Evolutionary conservation across 495 filamentous ascomycete species (phyloP), one percentile per base, ranked within the genome.

Genomic region (Astrocystis sublimbata): DNA sequence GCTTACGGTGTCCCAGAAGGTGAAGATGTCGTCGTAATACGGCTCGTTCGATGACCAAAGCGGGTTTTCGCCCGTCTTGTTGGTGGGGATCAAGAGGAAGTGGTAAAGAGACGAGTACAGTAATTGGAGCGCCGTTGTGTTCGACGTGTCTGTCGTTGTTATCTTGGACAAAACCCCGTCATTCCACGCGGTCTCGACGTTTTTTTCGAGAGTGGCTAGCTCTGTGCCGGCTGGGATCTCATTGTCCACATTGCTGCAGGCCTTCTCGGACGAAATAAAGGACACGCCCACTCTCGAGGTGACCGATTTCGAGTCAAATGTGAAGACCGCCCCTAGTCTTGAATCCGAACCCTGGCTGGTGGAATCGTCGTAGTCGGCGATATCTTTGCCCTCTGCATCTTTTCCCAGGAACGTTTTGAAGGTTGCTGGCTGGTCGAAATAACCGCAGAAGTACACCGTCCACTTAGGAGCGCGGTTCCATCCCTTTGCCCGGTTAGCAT

Each of bases 51-150:
- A 89, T 6, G 64, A 68, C 87, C 89, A 91, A 6, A 78, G 69
- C 0, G 89, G 88, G 64, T 91, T 91, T 68, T 91, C 89, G 0
- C 86, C 86, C 0, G 88, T 91, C 43, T 85, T 82, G 67, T 91
- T 89, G 4, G 87, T 88, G 0, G 89, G 89, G 35, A 91, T 79
- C 21, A 90, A 65, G 55, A 85, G 81, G 85, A 90, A 90, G 62
- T 86, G 85, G 61, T 89, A 89, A 1, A 92, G 65, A 2, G 84
- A 85, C 0, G 83, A 79, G 66, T 91, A 91, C 26, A 91, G 75
- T n/a, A 88, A 69, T 47, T 77, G 68, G 2, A 89, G 77, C 26
- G 82, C 85, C 2, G 76, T 79, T 15, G 65, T 64, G 60, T 88
- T 83, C 2, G 70, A 64, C 6, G 79, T 84, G 59, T 81, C 83